Base-by-base conservation (phyloP, 2,329 filamentous ascomycete species). In the Nigrospora sphaerica region DNA sequence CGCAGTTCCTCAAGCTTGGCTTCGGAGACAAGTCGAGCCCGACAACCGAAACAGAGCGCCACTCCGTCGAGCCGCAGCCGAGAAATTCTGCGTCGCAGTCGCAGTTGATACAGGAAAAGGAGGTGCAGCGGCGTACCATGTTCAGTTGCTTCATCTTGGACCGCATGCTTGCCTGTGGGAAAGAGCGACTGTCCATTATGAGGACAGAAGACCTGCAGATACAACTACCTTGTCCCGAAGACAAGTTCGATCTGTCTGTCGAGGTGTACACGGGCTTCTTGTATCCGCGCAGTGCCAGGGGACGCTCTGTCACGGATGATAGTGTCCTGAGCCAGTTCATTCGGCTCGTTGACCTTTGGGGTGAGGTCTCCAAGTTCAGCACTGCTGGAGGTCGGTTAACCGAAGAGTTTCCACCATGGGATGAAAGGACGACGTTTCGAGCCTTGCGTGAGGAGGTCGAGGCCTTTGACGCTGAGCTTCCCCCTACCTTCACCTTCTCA, bases 121-220 rank as follows among this genome's bases (percentile, higher is more conserved):
- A 89, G 60, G 75, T 83, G 12, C 71, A 75, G 49, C 72, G 85
- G 23, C 76, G 86, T 7, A 87, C 85, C 1, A 85, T 88, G 69
- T 88, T 85, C 69, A 86, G 84, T 54, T 87, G 84, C 56, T 81
- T 86, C 48, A 81, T 88, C 44, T 70, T 89, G 54, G 85, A 89
- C 59, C 77, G 83, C 3, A 78, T 87, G 62, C 66, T 88, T 19
- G 78, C 81, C 33, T 82, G 78, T 54, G 83, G 83, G 17, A 78
- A 78, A 50, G 74, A 80, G 44, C 72, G 83, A 18, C 72, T 78
- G 2, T 73, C 76, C 13, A 81, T 79, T 57, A 72, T 88, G 38
- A 71, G 73, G 34, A 66, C 77, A 1, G 70, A 79, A 4, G 78
- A 84, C 47, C 62, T 87, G 7, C 71, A 74, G 32, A 80, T 86